A percentile compares a stretch with the other conserved stretches of the same genome.
Evolutionary conservation across 306 rosid genomes (phyloP).

Genomic region (Trifolium fragiferum): DNA sequence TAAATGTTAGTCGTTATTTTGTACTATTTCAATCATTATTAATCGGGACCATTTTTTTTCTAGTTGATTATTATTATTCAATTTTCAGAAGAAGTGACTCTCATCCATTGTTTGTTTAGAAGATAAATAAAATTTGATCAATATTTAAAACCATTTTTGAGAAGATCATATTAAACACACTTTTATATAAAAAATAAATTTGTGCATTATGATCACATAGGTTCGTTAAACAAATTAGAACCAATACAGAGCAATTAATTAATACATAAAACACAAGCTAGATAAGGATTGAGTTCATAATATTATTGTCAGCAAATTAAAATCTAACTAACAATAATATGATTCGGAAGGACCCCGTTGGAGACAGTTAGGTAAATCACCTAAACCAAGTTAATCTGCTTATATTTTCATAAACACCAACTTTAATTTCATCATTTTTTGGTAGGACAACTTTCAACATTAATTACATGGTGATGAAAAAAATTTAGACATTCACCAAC

Average conservation of each 20-base stretch:
- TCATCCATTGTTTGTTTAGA: no score
- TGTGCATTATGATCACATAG: no score
- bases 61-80: no score
- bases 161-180: no score
- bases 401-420: slow-evolving; percentile 5
- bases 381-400: slow-evolving; percentile 30
- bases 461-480: slow-evolving; percentile 26
- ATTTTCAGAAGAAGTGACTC: no score
- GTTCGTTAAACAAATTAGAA: no score
- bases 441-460: slow-evolving; percentile 16
- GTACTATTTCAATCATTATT: no score
- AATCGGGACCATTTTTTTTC: no score
- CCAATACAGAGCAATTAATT: neutral
- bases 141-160: no score
- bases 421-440: slow-evolving; percentile 22
- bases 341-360: slow-evolving; percentile 28
- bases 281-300: neutral
- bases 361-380: slow-evolving; percentile 38
- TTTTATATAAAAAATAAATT: no score
- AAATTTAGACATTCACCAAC: slow-evolving; percentile 44
- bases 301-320: slow-evolving; percentile 5
- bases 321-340: slow-evolving; percentile 32
- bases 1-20: no score
- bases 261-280: neutral
- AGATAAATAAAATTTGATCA: no score